Conservation (phyloP, 345 rosid species). For the Lumnitzera littorea region DNA sequence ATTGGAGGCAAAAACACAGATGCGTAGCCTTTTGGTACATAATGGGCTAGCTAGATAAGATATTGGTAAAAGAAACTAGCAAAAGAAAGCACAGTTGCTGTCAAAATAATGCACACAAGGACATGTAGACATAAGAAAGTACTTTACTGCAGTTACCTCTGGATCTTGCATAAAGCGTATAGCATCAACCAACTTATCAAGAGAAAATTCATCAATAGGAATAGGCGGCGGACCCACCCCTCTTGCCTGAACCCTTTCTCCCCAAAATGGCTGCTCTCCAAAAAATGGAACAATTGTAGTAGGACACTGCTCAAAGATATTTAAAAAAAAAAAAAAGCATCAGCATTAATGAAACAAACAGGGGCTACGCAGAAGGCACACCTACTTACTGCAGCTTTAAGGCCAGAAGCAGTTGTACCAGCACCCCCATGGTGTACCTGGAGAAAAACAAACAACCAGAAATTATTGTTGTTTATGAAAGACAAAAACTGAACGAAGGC, state of each 20-base stretch:
- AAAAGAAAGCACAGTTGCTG: too few relatives aligned
- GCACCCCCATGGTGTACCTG: conserved; percentile 60
- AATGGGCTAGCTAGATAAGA: too few relatives aligned
- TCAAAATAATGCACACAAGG: not conserved
- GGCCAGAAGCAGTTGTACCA: conserved; percentile 63
- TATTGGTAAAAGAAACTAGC: too few relatives aligned
- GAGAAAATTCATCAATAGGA: conserved; percentile 40
- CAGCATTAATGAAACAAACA: not conserved
- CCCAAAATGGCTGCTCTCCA: conserved; percentile 64
- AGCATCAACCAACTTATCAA: conserved; percentile 44
- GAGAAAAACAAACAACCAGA: not conserved
- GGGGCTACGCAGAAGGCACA: not conserved
- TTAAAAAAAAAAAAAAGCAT: not conserved
- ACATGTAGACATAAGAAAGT: not conserved
- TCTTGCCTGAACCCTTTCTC: conserved; percentile 45
- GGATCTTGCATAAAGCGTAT: conserved; percentile 42
- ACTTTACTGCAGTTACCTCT: conserved; percentile 17
- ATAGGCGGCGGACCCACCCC: conserved; percentile 53
- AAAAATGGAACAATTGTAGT: conserved; percentile 54
- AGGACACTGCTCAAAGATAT: conserved; percentile 31
- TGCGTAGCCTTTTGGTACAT: too few relatives aligned
- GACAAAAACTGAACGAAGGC: too few relatives aligned
- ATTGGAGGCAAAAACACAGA: too few relatives aligned
- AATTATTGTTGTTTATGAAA: too few relatives aligned
- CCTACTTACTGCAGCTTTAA: conserved; percentile 44